A percentile compares a stretch with the other conserved stretches of the same genome.
Conservation (phyloP, 305 asterid species). For the Ilex paraguariensis region DNA sequence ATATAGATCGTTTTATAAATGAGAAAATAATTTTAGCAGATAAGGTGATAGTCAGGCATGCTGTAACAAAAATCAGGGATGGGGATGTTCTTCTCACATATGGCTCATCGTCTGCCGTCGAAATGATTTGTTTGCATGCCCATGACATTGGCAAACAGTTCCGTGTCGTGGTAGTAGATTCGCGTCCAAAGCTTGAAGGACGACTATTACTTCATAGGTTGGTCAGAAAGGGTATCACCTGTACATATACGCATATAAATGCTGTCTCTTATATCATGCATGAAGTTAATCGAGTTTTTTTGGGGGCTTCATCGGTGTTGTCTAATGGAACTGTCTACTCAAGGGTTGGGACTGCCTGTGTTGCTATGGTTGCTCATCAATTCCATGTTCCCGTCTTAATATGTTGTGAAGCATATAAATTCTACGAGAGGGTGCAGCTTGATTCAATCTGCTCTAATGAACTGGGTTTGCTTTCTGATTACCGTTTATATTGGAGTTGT, state of each 20-base stretch:
- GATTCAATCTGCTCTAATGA: conserved; percentile 92
- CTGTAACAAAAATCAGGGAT: conserved; percentile 86
- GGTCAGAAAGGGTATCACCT: conserved; percentile 73
- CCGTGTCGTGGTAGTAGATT: conserved; percentile 85
- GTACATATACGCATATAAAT: conserved; percentile 93
- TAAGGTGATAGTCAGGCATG: conserved; percentile 86
- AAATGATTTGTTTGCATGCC: conserved; percentile 82
- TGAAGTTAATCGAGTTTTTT: conserved; percentile 87
- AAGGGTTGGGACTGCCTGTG: conserved; percentile 92
- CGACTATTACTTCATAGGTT: conserved; percentile 73
- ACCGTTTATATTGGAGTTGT: neutral
- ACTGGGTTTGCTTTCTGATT: conserved; percentile 49
- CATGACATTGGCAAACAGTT: conserved; percentile 90
- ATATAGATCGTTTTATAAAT: conserved; percentile 52
- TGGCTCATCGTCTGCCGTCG: conserved; percentile 90
- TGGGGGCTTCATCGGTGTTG: conserved; percentile 91
- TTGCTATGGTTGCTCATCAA: conserved; percentile 97
- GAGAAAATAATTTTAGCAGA: conserved; percentile 82
- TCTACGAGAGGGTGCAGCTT: conserved; percentile 95
- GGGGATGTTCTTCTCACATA: conserved; percentile 95
- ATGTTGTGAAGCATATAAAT: conserved; percentile 97
- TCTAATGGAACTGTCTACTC: conserved; percentile 96
- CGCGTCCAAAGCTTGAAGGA: conserved; percentile 95
- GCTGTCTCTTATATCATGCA: conserved; percentile 92
- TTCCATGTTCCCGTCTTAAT: conserved; percentile 79